phyloP scores from a whole-genome alignment of 2,329 filamentous ascomycete species.

The Claviceps lovelessii region DNA sequence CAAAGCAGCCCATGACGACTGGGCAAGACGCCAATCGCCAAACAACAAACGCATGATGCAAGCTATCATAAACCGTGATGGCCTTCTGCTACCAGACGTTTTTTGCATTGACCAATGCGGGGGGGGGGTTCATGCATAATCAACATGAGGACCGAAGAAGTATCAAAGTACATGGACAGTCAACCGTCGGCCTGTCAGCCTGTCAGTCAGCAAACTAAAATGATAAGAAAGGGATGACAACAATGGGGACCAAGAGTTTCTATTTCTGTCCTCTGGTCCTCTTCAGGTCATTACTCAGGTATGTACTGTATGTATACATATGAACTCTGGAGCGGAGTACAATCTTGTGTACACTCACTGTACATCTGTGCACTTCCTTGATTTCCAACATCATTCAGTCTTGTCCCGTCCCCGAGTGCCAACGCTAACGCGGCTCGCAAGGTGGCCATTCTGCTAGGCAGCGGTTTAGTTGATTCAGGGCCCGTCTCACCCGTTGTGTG shows the following conservation, averaged over 20 bases:
- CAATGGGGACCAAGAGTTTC: background rate
- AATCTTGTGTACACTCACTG: background rate
- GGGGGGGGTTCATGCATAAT: background rate
- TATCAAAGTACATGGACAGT: background rate
- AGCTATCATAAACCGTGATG: background rate
- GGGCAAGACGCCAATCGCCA: background rate
- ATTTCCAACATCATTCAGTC: background rate
- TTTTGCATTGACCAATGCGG: background rate
- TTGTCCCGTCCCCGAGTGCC: background rate
- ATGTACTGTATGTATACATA: background rate
- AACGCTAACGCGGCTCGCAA: background rate
- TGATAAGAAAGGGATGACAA: background rate
- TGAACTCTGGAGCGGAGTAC: too few species aligned
- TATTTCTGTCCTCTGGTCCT: background rate
- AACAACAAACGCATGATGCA: background rate
- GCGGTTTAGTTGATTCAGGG: background rate
- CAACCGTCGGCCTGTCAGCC: background rate
- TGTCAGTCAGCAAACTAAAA: background rate
- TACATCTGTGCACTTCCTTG: background rate
- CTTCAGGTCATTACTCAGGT: background rate
- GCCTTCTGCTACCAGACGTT: background rate
- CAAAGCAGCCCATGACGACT: background rate
- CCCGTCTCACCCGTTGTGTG: background rate
- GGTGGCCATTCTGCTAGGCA: background rate
- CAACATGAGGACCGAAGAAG: background rate